phyloP scores from a whole-genome alignment of 495 filamentous ascomycete species.

The Hypoxylon intermedium region DNA sequence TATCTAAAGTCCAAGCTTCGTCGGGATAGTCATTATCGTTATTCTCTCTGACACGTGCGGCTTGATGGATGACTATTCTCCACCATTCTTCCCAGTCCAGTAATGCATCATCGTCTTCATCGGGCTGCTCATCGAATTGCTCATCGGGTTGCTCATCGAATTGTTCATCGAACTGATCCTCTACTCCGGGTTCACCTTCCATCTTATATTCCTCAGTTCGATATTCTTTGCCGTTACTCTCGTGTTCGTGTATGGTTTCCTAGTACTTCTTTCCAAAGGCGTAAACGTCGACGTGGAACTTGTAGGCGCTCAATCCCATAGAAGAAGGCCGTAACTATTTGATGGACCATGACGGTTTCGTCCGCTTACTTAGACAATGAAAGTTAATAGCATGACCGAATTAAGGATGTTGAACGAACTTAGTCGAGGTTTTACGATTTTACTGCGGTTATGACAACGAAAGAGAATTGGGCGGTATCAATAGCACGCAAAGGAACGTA shows the following conservation, averaged over 20 bases:
- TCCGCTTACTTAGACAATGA: conserved; percentile 17
- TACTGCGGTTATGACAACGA: not conserved
- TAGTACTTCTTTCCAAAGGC: too few relatives aligned
- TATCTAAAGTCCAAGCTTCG: conserved; percentile 1
- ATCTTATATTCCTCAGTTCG: too few relatives aligned
- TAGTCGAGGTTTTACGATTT: not conserved
- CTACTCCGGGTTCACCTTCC: too few relatives aligned
- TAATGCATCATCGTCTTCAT: not conserved
- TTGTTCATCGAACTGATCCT: not conserved
- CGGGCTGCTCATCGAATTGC: not conserved
- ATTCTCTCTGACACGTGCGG: not conserved
- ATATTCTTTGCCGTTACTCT: too few relatives aligned
- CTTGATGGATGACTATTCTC: conserved; percentile 29
- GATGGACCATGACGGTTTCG: not conserved
- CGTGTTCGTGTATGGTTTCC: too few relatives aligned
- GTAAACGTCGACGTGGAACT: too few relatives aligned
- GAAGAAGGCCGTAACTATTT: too few relatives aligned
- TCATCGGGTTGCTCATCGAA: not conserved
- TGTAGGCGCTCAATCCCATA: too few relatives aligned
- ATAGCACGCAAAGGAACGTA: too few relatives aligned
- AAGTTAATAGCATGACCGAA: not conserved
- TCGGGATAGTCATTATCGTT: not conserved
- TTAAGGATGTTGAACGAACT: conserved; percentile 16
- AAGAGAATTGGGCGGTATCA: too few relatives aligned
- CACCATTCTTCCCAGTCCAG: conserved; percentile 28